phyloP scores from a whole-genome alignment of 2,329 filamentous ascomycete genomes.

The Alternaria triticina region DNA sequence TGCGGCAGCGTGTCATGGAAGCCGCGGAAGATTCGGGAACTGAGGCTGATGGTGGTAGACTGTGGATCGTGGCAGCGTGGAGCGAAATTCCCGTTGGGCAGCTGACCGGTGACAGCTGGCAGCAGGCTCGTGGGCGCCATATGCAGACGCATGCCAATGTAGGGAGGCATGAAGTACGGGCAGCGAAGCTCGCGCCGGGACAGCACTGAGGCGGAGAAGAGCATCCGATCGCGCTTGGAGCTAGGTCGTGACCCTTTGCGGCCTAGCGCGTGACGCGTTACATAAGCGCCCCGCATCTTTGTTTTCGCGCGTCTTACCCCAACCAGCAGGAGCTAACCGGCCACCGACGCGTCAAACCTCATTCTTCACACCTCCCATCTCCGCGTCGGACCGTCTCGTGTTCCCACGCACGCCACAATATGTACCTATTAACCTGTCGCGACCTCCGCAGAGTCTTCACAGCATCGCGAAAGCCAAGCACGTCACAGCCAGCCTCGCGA shows the following conservation, averaged over 20 bases:
- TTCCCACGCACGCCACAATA: constrained; percentile 22
- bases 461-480: not conserved
- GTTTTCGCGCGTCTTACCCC: not conserved
- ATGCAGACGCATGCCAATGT: not conserved
- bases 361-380: not conserved
- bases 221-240: not conserved
- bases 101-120: not conserved
- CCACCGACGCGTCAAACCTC: constrained; percentile 7
- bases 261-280: not conserved
- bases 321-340: not conserved
- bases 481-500: constrained; percentile 4
- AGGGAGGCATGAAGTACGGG: not conserved
- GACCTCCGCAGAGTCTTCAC: not conserved
- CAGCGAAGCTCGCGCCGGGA: not conserved
- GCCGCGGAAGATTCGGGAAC: not conserved
- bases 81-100: not conserved
- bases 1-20: not conserved
- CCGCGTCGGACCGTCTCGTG: constrained; percentile 7
- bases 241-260: not conserved
- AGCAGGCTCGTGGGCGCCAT: not conserved
- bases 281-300: constrained; percentile 1
- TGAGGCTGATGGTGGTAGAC: not conserved
- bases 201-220: not conserved
- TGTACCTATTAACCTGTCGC: constrained; percentile 10
- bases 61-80: not conserved